Percentiles rank a stretch among this genome's conserved stretches.
phyloP scores from a whole-genome alignment of 202 grass and related monocot species.

The Panicum virgatum region DNA sequence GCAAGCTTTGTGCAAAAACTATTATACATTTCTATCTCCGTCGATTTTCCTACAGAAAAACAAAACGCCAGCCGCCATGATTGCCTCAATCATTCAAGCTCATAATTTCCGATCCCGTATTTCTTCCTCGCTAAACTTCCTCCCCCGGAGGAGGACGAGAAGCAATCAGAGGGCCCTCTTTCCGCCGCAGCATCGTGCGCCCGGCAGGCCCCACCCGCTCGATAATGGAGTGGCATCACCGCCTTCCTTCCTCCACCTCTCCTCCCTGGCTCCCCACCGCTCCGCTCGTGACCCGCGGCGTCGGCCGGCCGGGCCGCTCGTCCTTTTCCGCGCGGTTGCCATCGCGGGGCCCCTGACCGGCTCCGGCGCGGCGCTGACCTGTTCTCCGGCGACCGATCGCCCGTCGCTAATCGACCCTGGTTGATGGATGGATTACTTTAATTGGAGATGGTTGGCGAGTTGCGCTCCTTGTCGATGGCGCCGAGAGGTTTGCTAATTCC shows the following conservation, averaged over 20 bases:
- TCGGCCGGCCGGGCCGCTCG: constrained; percentile 15
- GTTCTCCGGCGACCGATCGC: not conserved
- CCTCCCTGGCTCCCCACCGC: no score
- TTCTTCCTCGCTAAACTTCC: not conserved
- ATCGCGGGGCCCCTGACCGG: no score
- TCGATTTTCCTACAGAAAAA: not conserved
- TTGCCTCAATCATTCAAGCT: constrained; percentile 33
- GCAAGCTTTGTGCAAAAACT: not conserved
- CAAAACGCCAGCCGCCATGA: not conserved
- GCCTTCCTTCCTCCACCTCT: no score
- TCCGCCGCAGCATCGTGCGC: not conserved
- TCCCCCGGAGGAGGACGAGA: not conserved
- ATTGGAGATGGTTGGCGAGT: constrained; percentile 19
- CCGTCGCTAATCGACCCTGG: not conserved
- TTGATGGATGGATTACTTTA: not conserved
- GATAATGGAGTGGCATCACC: constrained; percentile 7
- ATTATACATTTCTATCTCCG: not conserved
- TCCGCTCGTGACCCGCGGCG: not conserved
- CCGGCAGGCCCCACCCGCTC: not conserved
- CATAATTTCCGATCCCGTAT: constrained; percentile 4
- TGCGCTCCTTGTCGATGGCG: not conserved
- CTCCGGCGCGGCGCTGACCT: constrained; percentile 30
- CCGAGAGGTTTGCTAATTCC: not conserved
- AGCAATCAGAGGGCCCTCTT: not conserved
- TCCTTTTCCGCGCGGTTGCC: constrained; percentile 6